Percentiles rank a stretch among this genome's conserved stretches.
These are phyloP conservation scores for Serendipita indica DNA, from an alignment of 768 basidiomycete genomes.

Conservation along the genomic window DNA sequence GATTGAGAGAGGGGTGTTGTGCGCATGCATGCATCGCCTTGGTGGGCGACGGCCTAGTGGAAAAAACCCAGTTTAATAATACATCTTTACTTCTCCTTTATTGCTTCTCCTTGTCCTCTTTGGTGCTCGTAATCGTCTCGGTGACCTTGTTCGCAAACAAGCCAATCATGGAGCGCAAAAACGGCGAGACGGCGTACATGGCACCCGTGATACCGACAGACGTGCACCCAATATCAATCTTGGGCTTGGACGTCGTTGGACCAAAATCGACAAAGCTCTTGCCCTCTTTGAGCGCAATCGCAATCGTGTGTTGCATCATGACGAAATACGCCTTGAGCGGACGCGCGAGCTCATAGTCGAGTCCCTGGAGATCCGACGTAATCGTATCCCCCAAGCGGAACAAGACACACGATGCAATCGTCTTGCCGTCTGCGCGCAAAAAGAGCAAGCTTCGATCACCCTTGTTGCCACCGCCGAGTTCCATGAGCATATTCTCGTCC, in stretches of 20 bases:
- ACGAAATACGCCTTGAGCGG: slow-evolving; percentile 9
- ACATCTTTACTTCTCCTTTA: no score
- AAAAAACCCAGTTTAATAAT: no score
- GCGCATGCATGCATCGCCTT: no score
- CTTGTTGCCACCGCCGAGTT: neutral
- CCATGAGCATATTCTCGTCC: slow-evolving; percentile 4
- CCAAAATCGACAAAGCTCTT: slow-evolving; percentile 7
- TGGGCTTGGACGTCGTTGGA: slow-evolving; percentile 3
- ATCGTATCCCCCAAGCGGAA: slow-evolving; percentile 7
- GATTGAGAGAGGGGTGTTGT: no score
- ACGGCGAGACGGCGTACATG: neutral
- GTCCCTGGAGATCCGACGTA: slow-evolving; percentile 4
- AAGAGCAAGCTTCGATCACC: slow-evolving; percentile 4
- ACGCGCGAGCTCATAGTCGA: slow-evolving; percentile 6
- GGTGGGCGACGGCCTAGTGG: no score
- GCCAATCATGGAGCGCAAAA: neutral
- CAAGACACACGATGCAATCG: slow-evolving; percentile 2
- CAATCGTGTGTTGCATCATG: slow-evolving; percentile 8
- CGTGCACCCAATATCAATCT: slow-evolving; percentile 3
- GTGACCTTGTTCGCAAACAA: slow-evolving; percentile 6
- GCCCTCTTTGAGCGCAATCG: neutral
- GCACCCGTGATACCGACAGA: slow-evolving; percentile 3
- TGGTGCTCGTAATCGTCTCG: neutral
- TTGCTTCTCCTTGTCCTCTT: neutral
- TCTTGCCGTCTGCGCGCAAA: slow-evolving; percentile 1